Evolutionary conservation across 1,139 yeast genomes (phyloP), one percentile per base, ranked within the genome.

Genomic region (Kurtzmaniella natalensis): DNA sequence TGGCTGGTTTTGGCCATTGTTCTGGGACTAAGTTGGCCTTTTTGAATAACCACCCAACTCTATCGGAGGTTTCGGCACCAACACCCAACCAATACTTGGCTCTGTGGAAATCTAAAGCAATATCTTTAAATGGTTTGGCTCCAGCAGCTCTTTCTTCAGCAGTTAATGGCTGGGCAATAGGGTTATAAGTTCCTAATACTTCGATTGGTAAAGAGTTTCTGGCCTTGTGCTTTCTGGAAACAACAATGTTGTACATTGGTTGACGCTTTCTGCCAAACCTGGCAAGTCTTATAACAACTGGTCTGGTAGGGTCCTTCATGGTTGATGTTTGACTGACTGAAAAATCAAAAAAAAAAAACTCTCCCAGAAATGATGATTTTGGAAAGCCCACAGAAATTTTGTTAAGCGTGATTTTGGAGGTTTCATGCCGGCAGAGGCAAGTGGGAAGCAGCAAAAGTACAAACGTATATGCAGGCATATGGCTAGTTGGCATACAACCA

Each of bases 41-140:
- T 51, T 81, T 81, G 55, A 92, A 76, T 41, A 92, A 63, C 47
- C 78, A 78, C 4, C 79, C 74, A 9, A 89, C 95, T 4, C 94
- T 70, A 29, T 84, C 89, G 22, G 94, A 80, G 4, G 96, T 95
- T 55, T 85, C 95, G 1, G 97, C 98, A n/a, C 99, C 99, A 11
- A 87, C 95, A 51, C 96, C 96, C 30, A 92, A 65, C 99, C 99
- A 92, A 61, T 92, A 94, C 58, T 87, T 87, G n/a, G 96, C 78
- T 46, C 96, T 77, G 44, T 80, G 79, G 53, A 92, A 87, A 55
- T 92, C 97, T 31, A 92, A 66, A 46, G 78, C 75, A 26, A 92
- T 76, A 47, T 88, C 88, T 55, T 92, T 92, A 36, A 74, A 70
- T 16, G 94, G 87, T 43, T 73, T 67, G 29, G 65, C 60, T n/a